Base-by-base conservation (phyloP, 441 rosid genomes). In the Euphorbia schlechtendalii region DNA sequence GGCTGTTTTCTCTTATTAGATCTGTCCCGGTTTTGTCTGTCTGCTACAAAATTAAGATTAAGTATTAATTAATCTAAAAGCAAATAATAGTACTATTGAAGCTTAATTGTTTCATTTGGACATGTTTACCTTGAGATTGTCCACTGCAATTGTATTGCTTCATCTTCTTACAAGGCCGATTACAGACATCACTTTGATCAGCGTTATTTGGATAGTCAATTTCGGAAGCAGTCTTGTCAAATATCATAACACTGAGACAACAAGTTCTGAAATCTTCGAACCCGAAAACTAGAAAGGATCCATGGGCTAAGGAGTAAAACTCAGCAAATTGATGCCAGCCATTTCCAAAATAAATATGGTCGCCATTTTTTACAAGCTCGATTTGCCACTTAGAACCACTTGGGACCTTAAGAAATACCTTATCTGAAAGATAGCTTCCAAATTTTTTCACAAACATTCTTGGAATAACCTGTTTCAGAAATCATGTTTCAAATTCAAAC, bases 291-390 rank as follows among this genome's bases (percentile, higher is more conserved):
- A n/a, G n/a, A n/a, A 52, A 69, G 80, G 64, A 69, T 1, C 86
- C 81, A 52, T n/a, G 54, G 0, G 24, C 21, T 34, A 83, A 51
- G 43, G 77, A 74, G 72, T 76, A 76, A 72, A 66, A 72, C 34
- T 80, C 69, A 17, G 71, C 71, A 69, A 80, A 83, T 27, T 76
- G 76, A 41, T 69, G 61, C 88, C 85, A 85, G 8, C 86, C 53
- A 5, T 66, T 38, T 36, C 30, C 15, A 6, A 56, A 38, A 43
- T 55, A 66, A 13, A 46, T 25, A 2, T 18, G 43, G 28, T n/a
- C 46, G 20, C 14, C 21, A 56, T 13, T 9, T 7, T 22, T 66
- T 1, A 22, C 5, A 3, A 65, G 32, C 25, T 54, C 61, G 4
- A 65, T n/a, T 38, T 38, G 3, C 68, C 68, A 65, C 22, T 20